phyloP scores from a whole-genome alignment of 176 grass and related monocot genomes.

The Poa pratensis region DNA sequence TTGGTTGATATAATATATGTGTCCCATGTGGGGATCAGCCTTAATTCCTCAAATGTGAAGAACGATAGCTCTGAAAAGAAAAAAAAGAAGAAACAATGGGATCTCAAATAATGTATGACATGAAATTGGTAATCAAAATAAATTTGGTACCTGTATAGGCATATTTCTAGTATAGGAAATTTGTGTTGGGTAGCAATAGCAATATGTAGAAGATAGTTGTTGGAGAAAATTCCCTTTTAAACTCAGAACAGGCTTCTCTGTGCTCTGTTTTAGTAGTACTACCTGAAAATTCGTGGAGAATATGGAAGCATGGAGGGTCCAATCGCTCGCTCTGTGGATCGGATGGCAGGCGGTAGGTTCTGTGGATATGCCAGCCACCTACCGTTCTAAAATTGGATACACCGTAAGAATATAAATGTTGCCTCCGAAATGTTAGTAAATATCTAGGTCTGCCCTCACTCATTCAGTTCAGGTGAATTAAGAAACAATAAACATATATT shows the following conservation, averaged over 20 bases:
- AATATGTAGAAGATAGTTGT: not conserved
- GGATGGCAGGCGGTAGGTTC: no score
- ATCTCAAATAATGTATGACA: not conserved
- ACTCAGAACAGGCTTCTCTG: not conserved
- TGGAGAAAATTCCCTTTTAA: not conserved
- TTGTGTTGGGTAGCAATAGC: not conserved
- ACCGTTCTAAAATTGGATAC: no score
- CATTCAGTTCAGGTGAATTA: no score
- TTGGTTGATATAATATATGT: not conserved
- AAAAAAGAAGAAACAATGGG: not conserved
- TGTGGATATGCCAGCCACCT: no score
- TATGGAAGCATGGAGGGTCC: no score
- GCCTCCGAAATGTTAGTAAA: no score
- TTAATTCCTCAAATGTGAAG: not conserved
- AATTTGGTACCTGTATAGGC: not conserved
- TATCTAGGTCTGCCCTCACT: no score
- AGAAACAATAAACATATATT: no score
- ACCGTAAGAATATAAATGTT: no score
- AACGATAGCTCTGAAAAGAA: not conserved
- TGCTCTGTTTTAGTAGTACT: no score
- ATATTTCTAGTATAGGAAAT: not conserved
- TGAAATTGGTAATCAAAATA: not conserved
- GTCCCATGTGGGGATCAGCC: not conserved
- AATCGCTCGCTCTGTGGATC: no score
- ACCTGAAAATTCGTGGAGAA: no score